phyloP scores from a whole-genome alignment of 2,329 filamentous ascomycete species.

The Gaeumannomyces sp. region DNA sequence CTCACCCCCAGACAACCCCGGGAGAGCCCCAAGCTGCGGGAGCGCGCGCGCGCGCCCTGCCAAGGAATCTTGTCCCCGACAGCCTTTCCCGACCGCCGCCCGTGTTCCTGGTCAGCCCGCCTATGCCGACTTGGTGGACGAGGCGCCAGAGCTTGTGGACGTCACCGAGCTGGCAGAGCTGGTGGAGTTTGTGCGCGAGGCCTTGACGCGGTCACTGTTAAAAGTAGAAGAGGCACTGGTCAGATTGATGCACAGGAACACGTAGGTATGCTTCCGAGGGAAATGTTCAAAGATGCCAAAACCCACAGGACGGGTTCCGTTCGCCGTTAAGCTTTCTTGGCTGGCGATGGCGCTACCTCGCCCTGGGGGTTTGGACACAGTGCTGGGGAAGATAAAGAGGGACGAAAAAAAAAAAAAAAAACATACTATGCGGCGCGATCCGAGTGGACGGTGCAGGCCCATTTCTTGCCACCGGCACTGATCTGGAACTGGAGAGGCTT shows the following conservation, averaged over 20 bases:
- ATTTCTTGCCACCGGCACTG: slow-evolving; percentile 32
- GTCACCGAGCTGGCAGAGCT: slow-evolving; percentile 14
- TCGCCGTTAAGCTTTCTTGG: slow-evolving; percentile 9
- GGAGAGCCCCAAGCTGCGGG: neutral
- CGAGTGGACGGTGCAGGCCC: slow-evolving; percentile 32
- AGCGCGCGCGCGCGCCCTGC: neutral
- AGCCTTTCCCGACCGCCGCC: neutral
- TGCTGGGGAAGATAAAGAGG: neutral
- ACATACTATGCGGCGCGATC: slow-evolving; percentile 39
- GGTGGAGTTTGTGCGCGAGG: slow-evolving; percentile 13
- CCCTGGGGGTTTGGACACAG: neutral
- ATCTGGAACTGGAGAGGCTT: slow-evolving; percentile 39
- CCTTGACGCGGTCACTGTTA: slow-evolving; percentile 15
- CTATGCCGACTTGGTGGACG: slow-evolving; percentile 8
- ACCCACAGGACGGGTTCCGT: neutral
- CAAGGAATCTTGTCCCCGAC: neutral
- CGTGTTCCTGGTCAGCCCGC: neutral
- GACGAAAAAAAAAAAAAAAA: neutral
- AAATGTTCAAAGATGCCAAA: no score
- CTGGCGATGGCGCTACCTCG: neutral
- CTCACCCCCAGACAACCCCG: neutral
- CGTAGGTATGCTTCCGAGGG: no score
- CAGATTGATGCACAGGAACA: slow-evolving; percentile 1
- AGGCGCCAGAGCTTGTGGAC: slow-evolving; percentile 10
- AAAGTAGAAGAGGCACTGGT: neutral